Evolutionary conservation across 2,329 filamentous ascomycete species (phyloP).

Genomic region (Alternaria viburni): DNA sequence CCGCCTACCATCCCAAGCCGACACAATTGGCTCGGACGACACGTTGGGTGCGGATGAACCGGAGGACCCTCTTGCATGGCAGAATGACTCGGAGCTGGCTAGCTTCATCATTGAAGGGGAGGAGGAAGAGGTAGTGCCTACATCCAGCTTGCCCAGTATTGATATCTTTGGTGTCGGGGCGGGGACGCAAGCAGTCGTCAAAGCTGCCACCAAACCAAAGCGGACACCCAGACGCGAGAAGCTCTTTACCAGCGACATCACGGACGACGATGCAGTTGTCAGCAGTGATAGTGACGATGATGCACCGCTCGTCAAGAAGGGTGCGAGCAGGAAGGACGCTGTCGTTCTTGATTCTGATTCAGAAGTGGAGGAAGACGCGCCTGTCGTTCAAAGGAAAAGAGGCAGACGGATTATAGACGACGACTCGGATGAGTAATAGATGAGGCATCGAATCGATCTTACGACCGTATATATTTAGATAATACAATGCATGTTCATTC

Average conservation of each 20-base stretch:
- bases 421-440: constrained; percentile 35
- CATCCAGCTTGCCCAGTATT: constrained; percentile 41
- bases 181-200: constrained; percentile 44
- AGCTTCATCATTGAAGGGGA: constrained; percentile 56
- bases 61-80: constrained; percentile 51
- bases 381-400: constrained; percentile 30
- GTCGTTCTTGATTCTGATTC: constrained; percentile 33
- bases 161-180: constrained; percentile 36
- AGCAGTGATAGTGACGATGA: constrained; percentile 46
- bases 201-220: constrained; percentile 26
- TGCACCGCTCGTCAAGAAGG: constrained; percentile 15
- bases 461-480: neutral
- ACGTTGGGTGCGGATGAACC: constrained; percentile 47
- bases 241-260: constrained; percentile 45
- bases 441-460: neutral
- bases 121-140: constrained; percentile 39
- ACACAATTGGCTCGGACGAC: constrained; percentile 53
- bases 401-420: constrained; percentile 39
- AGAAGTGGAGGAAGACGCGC: constrained; percentile 29
- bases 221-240: constrained; percentile 32
- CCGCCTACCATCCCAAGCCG: constrained; percentile 46
- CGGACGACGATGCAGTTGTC: constrained; percentile 41
- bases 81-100: constrained; percentile 53
- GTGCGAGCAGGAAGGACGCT: constrained; percentile 19
- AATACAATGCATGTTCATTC: constrained; percentile 9